Percentiles rank a stretch among this genome's conserved stretches.
These are phyloP conservation scores for Paramecium sexaurelia DNA, from an alignment of 73 alveolate genomes.

Conservation along the genomic window DNA sequence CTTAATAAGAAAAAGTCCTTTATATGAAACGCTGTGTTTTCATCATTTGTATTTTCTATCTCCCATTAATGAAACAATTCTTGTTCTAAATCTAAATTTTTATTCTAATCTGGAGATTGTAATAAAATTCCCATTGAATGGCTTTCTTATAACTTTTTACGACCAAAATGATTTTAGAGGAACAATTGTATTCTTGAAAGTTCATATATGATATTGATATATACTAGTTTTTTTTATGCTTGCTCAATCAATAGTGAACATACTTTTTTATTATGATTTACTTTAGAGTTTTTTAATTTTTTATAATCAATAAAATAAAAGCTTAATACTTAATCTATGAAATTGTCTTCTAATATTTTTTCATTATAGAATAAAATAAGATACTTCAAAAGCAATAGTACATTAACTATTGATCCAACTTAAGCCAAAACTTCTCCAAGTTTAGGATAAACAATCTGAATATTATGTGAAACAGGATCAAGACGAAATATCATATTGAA, in stretches of 20 bases:
- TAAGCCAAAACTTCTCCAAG: conserved; percentile 39
- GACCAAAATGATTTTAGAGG: not conserved
- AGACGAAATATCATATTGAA: not conserved
- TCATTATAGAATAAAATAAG: not conserved
- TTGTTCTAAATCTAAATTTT: not conserved
- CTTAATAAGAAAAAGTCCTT: not conserved
- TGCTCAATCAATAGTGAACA: not conserved
- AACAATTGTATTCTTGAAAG: not conserved
- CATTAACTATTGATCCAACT: conserved; percentile 15
- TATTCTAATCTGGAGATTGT: not conserved
- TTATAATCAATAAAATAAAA: not conserved
- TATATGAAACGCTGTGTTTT: not conserved
- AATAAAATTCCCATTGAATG: not conserved
- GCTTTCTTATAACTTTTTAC: not conserved
- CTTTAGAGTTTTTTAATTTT: not conserved
- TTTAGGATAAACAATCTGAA: not conserved
- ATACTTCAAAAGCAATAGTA: not conserved
- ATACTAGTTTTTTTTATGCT: not conserved
- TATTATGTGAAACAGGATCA: not conserved
- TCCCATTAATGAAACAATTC: not conserved
- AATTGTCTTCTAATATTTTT: not conserved
- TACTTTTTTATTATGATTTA: not conserved
- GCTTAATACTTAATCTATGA: not conserved
- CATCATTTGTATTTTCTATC: not conserved
- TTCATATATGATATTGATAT: not conserved